These are phyloP conservation scores for Tylopilus felleus DNA, from an alignment of 768 basidiomycete species.

Conservation along the genomic window DNA sequence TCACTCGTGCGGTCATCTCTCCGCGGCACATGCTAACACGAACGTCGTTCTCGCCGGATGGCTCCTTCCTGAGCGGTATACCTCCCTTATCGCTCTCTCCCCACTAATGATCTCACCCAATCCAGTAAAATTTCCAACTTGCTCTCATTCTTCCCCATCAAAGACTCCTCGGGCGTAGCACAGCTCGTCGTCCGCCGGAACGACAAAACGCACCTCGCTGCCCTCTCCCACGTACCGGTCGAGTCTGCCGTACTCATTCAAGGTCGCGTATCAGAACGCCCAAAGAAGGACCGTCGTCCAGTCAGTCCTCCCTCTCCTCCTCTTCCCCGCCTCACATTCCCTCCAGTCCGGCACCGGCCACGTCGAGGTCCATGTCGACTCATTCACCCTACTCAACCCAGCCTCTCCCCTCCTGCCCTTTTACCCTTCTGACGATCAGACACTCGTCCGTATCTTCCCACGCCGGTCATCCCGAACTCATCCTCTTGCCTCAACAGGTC, in stretches of 20 bases:
- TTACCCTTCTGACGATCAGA: conserved; percentile 71
- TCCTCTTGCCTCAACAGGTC: conserved; percentile 43
- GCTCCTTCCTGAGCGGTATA: conserved; percentile 77
- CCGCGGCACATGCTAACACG: conserved; percentile 47
- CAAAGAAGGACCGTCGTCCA: conserved; percentile 55
- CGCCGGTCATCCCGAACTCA: not conserved
- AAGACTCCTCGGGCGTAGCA: conserved; percentile 70
- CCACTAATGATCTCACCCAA: conserved; percentile 34
- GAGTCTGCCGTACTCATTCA: conserved; percentile 78
- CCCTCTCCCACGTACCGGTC: conserved; percentile 61
- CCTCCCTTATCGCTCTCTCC: conserved; percentile 23
- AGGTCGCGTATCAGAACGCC: conserved; percentile 68
- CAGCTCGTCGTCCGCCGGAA: conserved; percentile 71
- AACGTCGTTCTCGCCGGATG: conserved; percentile 76
- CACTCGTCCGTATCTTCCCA: conserved; percentile 52
- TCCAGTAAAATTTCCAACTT: conserved; percentile 63
- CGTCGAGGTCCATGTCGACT: conserved; percentile 75
- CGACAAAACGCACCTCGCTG: conserved; percentile 30
- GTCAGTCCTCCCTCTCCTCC: conserved; percentile 37
- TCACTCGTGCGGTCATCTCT: conserved; percentile 62
- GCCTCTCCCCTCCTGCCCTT: conserved; percentile 76
- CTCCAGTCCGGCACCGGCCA: conserved; percentile 62
- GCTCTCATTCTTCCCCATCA: conserved; percentile 84
- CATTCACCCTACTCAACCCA: conserved; percentile 74
- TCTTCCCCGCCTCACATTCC: conserved; percentile 2